A percentile compares a stretch with the other conserved stretches of the same genome.
These are phyloP conservation scores for Trichocladium antarcticum DNA, from an alignment of 495 filamentous ascomycete genomes.

Conservation along the genomic window DNA sequence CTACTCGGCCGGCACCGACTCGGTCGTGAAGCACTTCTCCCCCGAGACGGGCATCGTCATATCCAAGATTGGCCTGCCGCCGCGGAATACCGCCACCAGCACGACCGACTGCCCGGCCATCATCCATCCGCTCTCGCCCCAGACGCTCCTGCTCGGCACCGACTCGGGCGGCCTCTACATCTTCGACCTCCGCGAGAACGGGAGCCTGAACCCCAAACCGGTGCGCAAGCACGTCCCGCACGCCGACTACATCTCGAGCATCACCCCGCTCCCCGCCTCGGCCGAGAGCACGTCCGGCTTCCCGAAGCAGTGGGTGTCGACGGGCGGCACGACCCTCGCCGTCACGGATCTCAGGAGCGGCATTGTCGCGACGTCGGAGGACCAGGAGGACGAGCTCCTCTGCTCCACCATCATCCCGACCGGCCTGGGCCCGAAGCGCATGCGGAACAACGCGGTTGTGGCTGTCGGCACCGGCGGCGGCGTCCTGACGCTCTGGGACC, in stretches of 20 bases:
- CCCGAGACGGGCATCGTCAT: slow-evolving; percentile 68
- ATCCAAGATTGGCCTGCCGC: slow-evolving; percentile 60
- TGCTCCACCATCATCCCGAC: slow-evolving; percentile 62
- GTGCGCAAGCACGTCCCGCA: slow-evolving; percentile 75
- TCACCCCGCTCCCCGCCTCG: slow-evolving; percentile 72
- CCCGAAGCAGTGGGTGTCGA: slow-evolving; percentile 85
- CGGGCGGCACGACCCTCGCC: slow-evolving; percentile 78
- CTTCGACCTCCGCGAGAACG: slow-evolving; percentile 71
- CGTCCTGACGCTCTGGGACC: slow-evolving; percentile 84
- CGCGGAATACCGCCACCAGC: slow-evolving; percentile 25
- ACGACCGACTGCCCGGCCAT: slow-evolving; percentile 58
- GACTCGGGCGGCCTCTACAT: slow-evolving; percentile 83
- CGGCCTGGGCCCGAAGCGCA: slow-evolving; percentile 46
- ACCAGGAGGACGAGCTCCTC: slow-evolving; percentile 87
- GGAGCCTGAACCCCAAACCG: slow-evolving; percentile 48
- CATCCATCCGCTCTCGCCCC: slow-evolving; percentile 68
- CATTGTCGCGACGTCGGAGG: slow-evolving; percentile 73
- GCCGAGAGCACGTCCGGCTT: slow-evolving; percentile 69
- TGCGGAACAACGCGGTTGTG: slow-evolving; percentile 61
- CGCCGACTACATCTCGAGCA: slow-evolving; percentile 82
- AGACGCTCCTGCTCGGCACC: slow-evolving; percentile 80
- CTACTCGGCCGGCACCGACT: slow-evolving; percentile 85
- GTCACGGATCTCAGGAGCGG: slow-evolving; percentile 78
- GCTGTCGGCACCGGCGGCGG: slow-evolving; percentile 70
- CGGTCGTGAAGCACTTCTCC: slow-evolving; percentile 76